phyloP scores from a whole-genome alignment of 208 protist species.

The Acanthamoeba healyi region DNA sequence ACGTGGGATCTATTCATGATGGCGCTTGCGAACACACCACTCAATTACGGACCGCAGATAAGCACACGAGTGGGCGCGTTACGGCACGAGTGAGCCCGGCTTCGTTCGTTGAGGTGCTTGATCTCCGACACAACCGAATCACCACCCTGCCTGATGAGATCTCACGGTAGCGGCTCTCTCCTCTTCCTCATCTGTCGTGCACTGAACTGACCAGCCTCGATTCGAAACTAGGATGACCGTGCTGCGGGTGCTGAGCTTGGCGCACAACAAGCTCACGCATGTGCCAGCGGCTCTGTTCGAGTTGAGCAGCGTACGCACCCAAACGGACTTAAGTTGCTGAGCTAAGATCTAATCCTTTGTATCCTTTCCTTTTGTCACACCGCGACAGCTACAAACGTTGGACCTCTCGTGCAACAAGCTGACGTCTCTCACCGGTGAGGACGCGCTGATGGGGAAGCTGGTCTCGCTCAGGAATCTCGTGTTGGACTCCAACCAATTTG shows the following conservation, averaged over 20 bases:
- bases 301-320: conserved; percentile 16
- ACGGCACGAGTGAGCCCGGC: neutral
- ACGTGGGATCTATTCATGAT: too few relatives aligned
- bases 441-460: conserved; percentile 14
- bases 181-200: neutral
- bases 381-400: conserved; percentile 11
- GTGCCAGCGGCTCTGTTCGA: neutral
- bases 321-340: neutral
- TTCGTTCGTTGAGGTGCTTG: conserved; percentile 31
- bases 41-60: neutral
- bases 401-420: conserved; percentile 39
- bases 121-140: conserved; percentile 49
- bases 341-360: neutral
- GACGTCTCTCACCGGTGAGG: conserved; percentile 11
- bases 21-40: neutral
- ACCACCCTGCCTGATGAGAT: conserved; percentile 14
- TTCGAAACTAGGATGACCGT: neutral
- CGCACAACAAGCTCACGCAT: conserved; percentile 35
- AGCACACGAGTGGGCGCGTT: neutral
- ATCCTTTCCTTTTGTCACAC: neutral
- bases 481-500: conserved; percentile 42
- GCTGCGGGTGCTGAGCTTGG: conserved; percentile 38
- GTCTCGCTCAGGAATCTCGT: conserved; percentile 48
- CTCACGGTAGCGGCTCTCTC: neutral
- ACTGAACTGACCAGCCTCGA: neutral